These are phyloP conservation scores for Skeletonema costatum DNA, from an alignment of 108 stramenopile genomes.

Conservation along the genomic window DNA sequence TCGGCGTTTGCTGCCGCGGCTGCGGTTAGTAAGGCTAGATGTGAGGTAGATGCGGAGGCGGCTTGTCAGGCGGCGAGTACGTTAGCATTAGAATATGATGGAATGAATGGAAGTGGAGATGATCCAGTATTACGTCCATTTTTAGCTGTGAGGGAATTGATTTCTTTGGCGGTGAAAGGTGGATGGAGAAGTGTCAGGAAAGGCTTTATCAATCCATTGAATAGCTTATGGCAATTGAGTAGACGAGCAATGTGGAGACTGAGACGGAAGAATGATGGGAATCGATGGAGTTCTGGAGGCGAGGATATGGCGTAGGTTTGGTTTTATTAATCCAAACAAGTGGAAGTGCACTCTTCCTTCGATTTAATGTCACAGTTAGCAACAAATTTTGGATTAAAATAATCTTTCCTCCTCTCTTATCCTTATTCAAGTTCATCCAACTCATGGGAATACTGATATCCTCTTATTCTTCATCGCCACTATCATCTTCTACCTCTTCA, in stretches of 20 bases:
- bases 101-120: slow-evolving; percentile 52
- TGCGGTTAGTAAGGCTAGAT: slow-evolving; percentile 87
- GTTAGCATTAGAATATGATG: slow-evolving; percentile 75
- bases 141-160: slow-evolving; percentile 66
- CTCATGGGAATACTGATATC: too few species aligned
- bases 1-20: slow-evolving; percentile 88
- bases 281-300: background rate
- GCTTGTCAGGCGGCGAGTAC: slow-evolving; percentile 82
- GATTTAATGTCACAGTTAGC: too few species aligned
- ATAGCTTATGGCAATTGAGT: background rate
- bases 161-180: slow-evolving; percentile 49
- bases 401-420: too few species aligned
- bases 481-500: too few species aligned
- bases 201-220: background rate
- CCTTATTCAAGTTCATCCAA: too few species aligned
- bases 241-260: background rate
- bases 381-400: too few species aligned
- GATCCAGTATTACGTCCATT: slow-evolving; percentile 80
- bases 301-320: background rate
- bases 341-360: background rate
- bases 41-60: slow-evolving; percentile 86
- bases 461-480: too few species aligned
- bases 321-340: too few species aligned
- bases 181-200: slow-evolving; percentile 35
- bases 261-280: background rate